Percentiles rank a stretch among this genome's conserved stretches.
phyloP scores from a whole-genome alignment of 83 land plant species.

The Picea abies region DNA sequence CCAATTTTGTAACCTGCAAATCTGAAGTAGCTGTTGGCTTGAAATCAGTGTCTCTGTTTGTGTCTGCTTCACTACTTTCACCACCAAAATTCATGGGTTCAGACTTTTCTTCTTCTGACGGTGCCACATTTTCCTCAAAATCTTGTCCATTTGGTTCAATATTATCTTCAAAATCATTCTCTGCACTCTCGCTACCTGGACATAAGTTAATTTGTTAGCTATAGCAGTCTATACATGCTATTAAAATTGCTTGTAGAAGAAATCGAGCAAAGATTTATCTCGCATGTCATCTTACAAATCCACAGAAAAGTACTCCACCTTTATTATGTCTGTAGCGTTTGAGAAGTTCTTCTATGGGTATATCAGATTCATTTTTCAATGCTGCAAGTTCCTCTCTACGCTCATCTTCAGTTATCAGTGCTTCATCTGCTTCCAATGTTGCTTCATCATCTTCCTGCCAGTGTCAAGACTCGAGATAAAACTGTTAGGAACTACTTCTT shows the following conservation, averaged over 20 bases:
- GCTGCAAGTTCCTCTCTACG: conserved; percentile 82
- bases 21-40: too few relatives aligned
- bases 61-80: conserved; percentile 2
- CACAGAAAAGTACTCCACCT: background rate
- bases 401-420: conserved; percentile 86
- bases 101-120: background rate
- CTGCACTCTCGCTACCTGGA: conserved; percentile 8
- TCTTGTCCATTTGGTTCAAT: conserved; percentile 19
- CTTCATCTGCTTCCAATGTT: conserved; percentile 95
- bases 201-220: background rate
- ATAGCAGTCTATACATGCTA: background rate
- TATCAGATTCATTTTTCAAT: conserved; percentile 74
- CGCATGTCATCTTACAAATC: background rate
- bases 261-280: background rate
- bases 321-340: conserved; percentile 46
- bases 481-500: background rate
- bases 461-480: background rate
- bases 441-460: conserved; percentile 94
- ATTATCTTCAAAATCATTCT: conserved; percentile 17
- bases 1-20: background rate
- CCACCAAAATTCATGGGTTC: background rate
- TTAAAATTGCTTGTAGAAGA: background rate
- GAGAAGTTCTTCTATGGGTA: conserved; percentile 90
- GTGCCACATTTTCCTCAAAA: background rate
- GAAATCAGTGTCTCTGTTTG: background rate